Conservation (phyloP, 768 basidiomycete species). For the Leccinum boreale region DNA sequence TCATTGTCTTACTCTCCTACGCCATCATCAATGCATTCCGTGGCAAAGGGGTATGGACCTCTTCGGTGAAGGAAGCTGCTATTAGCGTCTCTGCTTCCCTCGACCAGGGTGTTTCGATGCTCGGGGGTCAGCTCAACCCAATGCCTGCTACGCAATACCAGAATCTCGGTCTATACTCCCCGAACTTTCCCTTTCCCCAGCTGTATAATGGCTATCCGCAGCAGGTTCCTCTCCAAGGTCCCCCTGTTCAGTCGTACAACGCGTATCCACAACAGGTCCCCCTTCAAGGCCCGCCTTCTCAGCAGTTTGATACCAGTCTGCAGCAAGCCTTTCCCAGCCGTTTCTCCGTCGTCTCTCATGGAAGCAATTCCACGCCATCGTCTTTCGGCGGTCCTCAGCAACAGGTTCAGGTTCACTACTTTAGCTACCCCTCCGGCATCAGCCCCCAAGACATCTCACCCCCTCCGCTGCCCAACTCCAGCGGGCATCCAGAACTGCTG, state of each 20-base stretch:
- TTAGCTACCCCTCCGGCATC: slow-evolving; percentile 7
- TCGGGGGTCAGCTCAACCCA: slow-evolving; percentile 8
- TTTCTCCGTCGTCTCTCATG: neutral
- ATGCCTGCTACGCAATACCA: slow-evolving; percentile 6
- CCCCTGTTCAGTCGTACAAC: neutral
- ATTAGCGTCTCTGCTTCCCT: neutral
- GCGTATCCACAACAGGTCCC: slow-evolving; percentile 2
- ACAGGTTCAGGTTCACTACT: neutral
- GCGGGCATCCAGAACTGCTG: slow-evolving; percentile 1
- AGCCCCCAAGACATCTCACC: neutral
- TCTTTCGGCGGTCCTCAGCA: neutral
- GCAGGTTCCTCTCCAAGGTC: neutral
- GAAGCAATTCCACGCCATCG: neutral
- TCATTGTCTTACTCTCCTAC: slow-evolving; percentile 14
- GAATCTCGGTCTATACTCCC: slow-evolving; percentile 1
- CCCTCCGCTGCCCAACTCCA: slow-evolving; percentile 19
- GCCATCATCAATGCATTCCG: slow-evolving; percentile 21
- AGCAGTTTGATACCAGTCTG: neutral
- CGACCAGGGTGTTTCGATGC: neutral
- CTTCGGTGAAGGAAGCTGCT: slow-evolving; percentile 21
- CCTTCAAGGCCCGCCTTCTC: neutral
- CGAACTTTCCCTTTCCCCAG: slow-evolving; percentile 1
- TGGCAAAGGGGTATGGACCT: slow-evolving; percentile 23
- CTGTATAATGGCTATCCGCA: slow-evolving; percentile 4
- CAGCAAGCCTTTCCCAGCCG: neutral